Percentiles rank a stretch among this genome's conserved stretches.
Evolutionary conservation across 2,329 filamentous ascomycete genomes (phyloP).

Genomic region (Aspergillus alliaceus): DNA sequence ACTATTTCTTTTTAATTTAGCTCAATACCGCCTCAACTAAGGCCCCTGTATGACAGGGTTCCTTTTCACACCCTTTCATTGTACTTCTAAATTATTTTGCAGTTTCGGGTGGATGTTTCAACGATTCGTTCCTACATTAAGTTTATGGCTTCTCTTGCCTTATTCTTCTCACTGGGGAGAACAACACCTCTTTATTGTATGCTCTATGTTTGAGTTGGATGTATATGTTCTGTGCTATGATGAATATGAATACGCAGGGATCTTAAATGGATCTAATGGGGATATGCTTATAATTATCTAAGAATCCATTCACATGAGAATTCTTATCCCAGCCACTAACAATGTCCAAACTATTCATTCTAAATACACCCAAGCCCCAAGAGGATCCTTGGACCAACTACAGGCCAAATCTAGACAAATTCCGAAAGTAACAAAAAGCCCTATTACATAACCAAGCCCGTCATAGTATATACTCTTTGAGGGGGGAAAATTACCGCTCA

Average conservation of each 20-base stretch:
- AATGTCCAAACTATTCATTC: too few relatives aligned
- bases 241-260: background rate
- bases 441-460: too few relatives aligned
- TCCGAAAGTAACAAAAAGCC: too few relatives aligned
- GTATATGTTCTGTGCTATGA: background rate
- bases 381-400: too few relatives aligned
- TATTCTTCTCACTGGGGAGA: background rate
- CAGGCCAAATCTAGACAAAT: too few relatives aligned
- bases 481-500: too few relatives aligned
- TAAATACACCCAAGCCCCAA: too few relatives aligned
- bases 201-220: background rate
- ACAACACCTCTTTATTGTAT: background rate
- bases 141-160: background rate
- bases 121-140: background rate
- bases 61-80: background rate
- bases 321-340: background rate
- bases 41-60: background rate
- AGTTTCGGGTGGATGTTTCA: background rate
- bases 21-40: background rate
- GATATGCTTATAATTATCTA: background rate
- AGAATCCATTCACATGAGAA: background rate
- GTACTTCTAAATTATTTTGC: background rate
- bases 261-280: background rate
- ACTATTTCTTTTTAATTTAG: too few relatives aligned
- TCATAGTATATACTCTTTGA: too few relatives aligned